These are phyloP conservation scores for Glycyrrhiza uralensis DNA, from an alignment of 306 rosid species.

Conservation along the genomic window DNA sequence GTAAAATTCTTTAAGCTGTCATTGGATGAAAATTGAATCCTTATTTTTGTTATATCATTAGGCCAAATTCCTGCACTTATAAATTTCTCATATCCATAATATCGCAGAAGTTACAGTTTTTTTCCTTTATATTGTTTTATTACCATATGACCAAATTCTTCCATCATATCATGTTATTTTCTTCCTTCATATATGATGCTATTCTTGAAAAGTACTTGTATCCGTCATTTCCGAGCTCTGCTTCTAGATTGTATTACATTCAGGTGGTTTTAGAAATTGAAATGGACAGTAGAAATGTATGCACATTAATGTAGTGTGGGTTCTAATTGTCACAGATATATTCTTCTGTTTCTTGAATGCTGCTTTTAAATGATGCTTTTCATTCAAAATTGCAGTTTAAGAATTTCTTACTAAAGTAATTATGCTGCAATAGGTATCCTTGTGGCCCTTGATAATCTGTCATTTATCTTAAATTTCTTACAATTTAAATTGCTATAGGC, in stretches of 20 bases:
- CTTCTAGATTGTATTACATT: not conserved
- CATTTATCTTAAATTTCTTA: not conserved
- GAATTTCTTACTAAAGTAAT: not conserved
- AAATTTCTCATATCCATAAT: not conserved
- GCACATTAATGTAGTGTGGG: not conserved
- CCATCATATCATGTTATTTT: not conserved
- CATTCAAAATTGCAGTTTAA: not conserved
- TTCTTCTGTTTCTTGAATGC: conserved; percentile 1
- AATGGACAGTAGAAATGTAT: not conserved
- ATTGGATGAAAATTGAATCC: not conserved
- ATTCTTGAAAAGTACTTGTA: not conserved
- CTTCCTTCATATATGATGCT: not conserved
- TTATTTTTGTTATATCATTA: not conserved
- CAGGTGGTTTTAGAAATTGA: not conserved
- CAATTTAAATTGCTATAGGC: not conserved
- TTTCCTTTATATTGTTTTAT: not conserved
- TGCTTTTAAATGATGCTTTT: not conserved
- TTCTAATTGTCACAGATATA: not conserved
- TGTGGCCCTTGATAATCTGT: not conserved
- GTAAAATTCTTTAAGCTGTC: not conserved
- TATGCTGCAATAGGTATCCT: conserved; percentile 5
- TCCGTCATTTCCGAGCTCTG: not conserved
- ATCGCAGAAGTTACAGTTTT: not conserved
- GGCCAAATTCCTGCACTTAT: not conserved
- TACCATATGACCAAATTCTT: not conserved